Percentiles rank a stretch among this genome's conserved stretches.
Evolutionary conservation across 2,329 filamentous ascomycete species (phyloP).

Genomic region (Trichoderma gracile): DNA sequence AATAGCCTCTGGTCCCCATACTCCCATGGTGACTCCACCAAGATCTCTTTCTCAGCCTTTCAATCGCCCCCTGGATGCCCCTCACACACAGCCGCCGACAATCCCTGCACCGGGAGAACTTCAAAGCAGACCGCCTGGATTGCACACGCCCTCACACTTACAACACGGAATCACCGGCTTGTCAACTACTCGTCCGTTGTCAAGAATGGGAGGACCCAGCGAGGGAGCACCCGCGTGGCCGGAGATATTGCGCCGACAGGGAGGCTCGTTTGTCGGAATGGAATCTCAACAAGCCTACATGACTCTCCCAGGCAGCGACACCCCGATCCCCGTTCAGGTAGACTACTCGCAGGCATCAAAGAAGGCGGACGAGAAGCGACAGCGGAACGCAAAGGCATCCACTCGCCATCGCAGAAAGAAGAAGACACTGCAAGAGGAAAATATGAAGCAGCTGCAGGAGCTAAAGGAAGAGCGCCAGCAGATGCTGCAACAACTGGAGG

Average conservation of each 20-base stretch:
- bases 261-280: constrained; percentile 32
- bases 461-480: constrained; percentile 69
- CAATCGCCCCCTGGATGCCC: constrained; percentile 31
- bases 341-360: constrained; percentile 81
- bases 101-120: constrained; percentile 30
- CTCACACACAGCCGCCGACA: constrained; percentile 33
- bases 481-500: constrained; percentile 55
- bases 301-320: constrained; percentile 42
- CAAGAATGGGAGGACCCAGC: constrained; percentile 29
- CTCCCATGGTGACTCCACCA: constrained; percentile 33
- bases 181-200: constrained; percentile 31
- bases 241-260: constrained; percentile 38
- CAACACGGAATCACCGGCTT: constrained; percentile 30
- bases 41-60: constrained; percentile 43
- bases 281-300: constrained; percentile 44
- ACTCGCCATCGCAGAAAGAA: constrained; percentile 78
- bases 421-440: constrained; percentile 79
- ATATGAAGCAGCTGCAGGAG: constrained; percentile 66
- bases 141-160: constrained; percentile 31
- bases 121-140: constrained; percentile 27
- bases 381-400: constrained; percentile 82
- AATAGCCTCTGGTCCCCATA: constrained; percentile 31
- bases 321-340: constrained; percentile 62
- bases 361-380: constrained; percentile 80
- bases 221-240: constrained; percentile 37